These are phyloP conservation scores for Monosporozyma siamensis DNA, from an alignment of 805 yeast genomes.

Conservation along the genomic window DNA sequence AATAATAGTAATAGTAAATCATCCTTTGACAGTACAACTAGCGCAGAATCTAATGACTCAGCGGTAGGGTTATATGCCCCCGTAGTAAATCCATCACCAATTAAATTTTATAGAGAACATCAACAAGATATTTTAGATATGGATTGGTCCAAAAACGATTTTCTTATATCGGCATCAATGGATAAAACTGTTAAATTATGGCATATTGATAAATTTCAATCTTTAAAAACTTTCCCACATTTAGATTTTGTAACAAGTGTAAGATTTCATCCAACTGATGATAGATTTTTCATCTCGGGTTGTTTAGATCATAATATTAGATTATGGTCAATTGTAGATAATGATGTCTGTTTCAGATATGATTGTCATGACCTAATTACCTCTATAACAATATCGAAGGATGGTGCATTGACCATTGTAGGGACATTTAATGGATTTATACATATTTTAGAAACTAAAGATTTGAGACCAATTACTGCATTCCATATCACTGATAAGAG, in stretches of 20 bases:
- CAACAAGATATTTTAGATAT: conserved; percentile 58
- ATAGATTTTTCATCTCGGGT: conserved; percentile 76
- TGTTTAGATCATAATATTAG: conserved; percentile 67
- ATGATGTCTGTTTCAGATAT: conserved; percentile 48
- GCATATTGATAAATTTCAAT: conserved; percentile 63
- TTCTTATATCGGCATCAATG: conserved; percentile 71
- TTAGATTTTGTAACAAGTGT: conserved; percentile 78
- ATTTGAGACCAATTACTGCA: conserved; percentile 39
- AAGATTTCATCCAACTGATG: conserved; percentile 76
- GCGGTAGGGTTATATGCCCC: conserved; percentile 46
- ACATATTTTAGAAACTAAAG: conserved; percentile 51
- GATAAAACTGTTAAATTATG: conserved; percentile 77
- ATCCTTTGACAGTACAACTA: background rate
- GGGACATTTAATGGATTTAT: conserved; percentile 77
- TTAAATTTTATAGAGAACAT: conserved; percentile 56
- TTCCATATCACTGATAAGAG: conserved; percentile 39
- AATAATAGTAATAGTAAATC: background rate
- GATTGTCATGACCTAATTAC: conserved; percentile 64
- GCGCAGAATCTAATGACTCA: background rate
- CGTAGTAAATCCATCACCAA: conserved; percentile 63
- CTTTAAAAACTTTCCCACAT: conserved; percentile 58
- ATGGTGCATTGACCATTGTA: conserved; percentile 45
- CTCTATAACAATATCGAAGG: conserved; percentile 57
- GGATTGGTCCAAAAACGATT: conserved; percentile 84
- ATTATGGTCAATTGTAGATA: conserved; percentile 80